Conservation (phyloP, 176 grass and related monocot species). For the Microstegium vimineum region DNA sequence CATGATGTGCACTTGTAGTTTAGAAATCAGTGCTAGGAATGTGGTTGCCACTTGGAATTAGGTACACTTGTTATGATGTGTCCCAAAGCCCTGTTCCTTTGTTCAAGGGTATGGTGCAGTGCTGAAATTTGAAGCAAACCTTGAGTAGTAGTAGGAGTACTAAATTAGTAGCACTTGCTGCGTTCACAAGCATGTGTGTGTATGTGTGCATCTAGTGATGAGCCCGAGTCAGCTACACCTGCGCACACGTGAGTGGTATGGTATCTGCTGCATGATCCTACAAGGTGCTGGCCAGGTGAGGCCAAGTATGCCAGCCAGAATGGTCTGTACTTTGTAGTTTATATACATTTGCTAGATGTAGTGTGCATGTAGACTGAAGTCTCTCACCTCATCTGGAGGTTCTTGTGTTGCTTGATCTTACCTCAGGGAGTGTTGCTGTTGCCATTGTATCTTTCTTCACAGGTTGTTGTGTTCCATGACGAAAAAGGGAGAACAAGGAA, state of each 20-base stretch:
- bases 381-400: neutral
- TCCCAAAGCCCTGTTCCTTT: neutral
- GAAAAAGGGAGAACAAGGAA: neutral
- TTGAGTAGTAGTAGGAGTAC: neutral
- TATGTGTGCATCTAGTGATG: conserved; percentile 9
- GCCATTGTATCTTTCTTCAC: neutral
- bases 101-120: neutral
- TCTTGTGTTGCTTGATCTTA: neutral
- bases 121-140: neutral
- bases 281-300: neutral
- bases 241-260: conserved; percentile 5
- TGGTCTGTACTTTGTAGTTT: neutral
- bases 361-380: neutral
- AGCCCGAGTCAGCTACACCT: neutral
- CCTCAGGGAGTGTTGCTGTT: neutral
- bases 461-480: neutral
- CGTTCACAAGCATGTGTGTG: conserved; percentile 15
- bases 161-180: conserved; percentile 18
- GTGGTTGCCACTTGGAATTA: conserved; percentile 9
- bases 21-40: neutral
- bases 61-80: neutral
- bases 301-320: neutral
- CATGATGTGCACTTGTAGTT: neutral
- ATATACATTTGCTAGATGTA: neutral
- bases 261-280: neutral